Base-by-base conservation (phyloP, 371 early-diverging fungal species). In the Apophysomyces trapeziformis region DNA sequence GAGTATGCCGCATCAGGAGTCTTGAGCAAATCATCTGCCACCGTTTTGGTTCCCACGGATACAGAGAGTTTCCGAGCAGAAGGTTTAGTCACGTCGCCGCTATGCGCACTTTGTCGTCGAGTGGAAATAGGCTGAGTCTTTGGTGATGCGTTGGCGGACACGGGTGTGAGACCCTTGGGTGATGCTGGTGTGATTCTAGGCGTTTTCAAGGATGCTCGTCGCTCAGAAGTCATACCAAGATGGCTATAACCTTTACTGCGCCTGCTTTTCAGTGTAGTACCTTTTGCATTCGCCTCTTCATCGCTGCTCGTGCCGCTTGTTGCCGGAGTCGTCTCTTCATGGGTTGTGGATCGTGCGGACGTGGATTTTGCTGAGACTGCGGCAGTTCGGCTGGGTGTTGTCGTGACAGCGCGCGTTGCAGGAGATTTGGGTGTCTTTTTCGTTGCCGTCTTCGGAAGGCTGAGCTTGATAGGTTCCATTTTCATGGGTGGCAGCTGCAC, bases 401-500 rank as follows among this genome's bases (percentile, higher is more conserved):
- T 54, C 7, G 50, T 39, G 57, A 56, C 57, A 37, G 16, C 56
- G 38, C 39, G 59, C 32, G 41, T 64, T 32, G 47, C 37, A 16
- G 57, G 43, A 32, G 21, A 44, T 36, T 50, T 50, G 3, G 54
- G 54, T 7, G 21, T 26, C 21, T 50, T 50, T 50, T 50, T 50
- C 9, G 54, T 50, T n/a, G 54, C 21, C 21, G 54, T 21, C 21
- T 50, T 50, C 0, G 82, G 76, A 18, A 83, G 54, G 54, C 60
- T 71, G 11, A 79, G 8, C 37, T 73, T 68, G 50, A 84, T 73
- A 0, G 84, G 84, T 21, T 80, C 81, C 7, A 84, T 57, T 32
- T 80, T 84, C 81, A 84, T 84, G 6, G 84, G 84, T 32, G 84
- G 84, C 37, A 84, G 32, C 56, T 75, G 70, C 32, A 79, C 32